Conservation (phyloP, 306 rosid species). For the Cyamopsis tetragonoloba region DNA sequence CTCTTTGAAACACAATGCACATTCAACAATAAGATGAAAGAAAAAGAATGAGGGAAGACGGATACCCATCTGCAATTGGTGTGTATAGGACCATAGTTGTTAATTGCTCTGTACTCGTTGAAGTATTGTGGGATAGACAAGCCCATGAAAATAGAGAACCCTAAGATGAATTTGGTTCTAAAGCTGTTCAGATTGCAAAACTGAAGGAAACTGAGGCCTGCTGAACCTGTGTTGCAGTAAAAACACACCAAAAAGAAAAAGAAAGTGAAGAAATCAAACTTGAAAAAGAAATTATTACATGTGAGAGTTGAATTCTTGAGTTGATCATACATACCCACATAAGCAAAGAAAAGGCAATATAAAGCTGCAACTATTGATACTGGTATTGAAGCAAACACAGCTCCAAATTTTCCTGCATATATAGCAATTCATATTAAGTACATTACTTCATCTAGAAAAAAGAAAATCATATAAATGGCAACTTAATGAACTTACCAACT, state of each 20-base stretch:
- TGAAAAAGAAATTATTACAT: constrained; percentile 2
- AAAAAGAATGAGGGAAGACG: background rate
- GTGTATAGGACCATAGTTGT: constrained; percentile 75
- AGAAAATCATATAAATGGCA: background rate
- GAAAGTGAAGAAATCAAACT: background rate
- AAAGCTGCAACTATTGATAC: constrained; percentile 76
- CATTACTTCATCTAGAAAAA: background rate
- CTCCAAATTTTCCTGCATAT: constrained; percentile 87
- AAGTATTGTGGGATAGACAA: constrained; percentile 89
- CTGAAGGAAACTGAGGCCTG: constrained; percentile 82
- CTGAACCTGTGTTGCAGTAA: constrained; percentile 64
- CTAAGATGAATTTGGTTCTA: constrained; percentile 65
- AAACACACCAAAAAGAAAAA: background rate
- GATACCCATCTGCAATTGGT: constrained; percentile 83
- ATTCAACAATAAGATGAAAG: background rate
- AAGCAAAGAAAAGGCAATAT: constrained; percentile 88
- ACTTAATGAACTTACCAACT: constrained; percentile 47
- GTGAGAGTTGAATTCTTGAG: constrained; percentile 3
- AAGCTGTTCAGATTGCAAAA: constrained; percentile 93
- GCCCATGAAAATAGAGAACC: constrained; percentile 87
- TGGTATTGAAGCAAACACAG: constrained; percentile 89
- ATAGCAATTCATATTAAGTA: background rate
- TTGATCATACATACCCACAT: constrained; percentile 67
- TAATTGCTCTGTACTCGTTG: constrained; percentile 75
- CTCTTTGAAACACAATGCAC: background rate